Evolutionary conservation across 2,329 filamentous ascomycete genomes (phyloP).

Genomic region (Setomelanomma holmii): DNA sequence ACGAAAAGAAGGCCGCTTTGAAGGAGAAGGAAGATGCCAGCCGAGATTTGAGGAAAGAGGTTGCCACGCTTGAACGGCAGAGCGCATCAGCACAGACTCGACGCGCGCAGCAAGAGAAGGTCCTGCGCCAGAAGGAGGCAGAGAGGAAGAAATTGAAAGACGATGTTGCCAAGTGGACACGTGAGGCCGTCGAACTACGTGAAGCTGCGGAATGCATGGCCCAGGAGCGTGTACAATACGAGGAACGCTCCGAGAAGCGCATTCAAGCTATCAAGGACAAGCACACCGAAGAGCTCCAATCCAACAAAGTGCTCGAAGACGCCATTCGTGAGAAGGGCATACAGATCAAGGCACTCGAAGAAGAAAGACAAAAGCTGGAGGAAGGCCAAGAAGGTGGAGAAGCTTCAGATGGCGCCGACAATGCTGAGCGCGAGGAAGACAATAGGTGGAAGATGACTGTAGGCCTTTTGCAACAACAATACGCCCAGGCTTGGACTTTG

Average conservation of each 20-base stretch:
- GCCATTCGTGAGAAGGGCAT: constrained; percentile 75
- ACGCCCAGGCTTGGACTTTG: constrained; percentile 46
- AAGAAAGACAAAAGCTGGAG: constrained; percentile 65
- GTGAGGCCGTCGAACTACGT: constrained; percentile 65
- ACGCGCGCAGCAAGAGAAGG: constrained; percentile 77
- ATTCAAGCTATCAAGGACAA: constrained; percentile 52
- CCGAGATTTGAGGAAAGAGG: constrained; percentile 80
- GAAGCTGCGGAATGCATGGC: constrained; percentile 59
- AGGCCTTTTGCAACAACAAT: constrained; percentile 61
- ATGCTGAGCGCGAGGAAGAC: constrained; percentile 55
- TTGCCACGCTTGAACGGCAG: constrained; percentile 78
- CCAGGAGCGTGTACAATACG: constrained; percentile 47
- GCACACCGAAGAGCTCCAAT: constrained; percentile 50
- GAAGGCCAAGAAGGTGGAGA: constrained; percentile 52
- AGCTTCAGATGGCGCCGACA: constrained; percentile 50
- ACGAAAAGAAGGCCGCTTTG: constrained; percentile 76
- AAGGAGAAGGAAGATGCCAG: constrained; percentile 93
- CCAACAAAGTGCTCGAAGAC: constrained; percentile 71
- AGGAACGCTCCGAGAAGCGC: constrained; percentile 46
- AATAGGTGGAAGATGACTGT: constrained; percentile 64
- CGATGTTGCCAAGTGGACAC: constrained; percentile 72
- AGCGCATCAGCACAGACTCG: constrained; percentile 83
- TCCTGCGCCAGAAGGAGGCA: constrained; percentile 70
- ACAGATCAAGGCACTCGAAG: constrained; percentile 76
- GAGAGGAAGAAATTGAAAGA: constrained; percentile 75